Base-by-base conservation (phyloP, 495 filamentous ascomycete genomes). In the Venustampulla echinocandica region DNA sequence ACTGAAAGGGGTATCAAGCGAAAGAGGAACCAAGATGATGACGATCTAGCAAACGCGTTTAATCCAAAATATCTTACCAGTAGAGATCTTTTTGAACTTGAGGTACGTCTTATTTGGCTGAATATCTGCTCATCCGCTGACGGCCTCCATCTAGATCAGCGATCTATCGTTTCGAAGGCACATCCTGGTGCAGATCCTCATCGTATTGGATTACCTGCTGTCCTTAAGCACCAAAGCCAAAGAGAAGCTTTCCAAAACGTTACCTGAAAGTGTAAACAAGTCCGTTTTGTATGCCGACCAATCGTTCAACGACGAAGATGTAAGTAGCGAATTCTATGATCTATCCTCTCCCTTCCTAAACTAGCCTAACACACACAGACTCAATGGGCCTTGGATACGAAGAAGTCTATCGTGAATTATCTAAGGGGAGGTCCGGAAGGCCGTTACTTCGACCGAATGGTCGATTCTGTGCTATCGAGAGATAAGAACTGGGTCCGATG, bases 401-500 rank as follows among this genome's bases (percentile, higher is more conserved):
- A 84, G 53, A 72, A 72, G 27, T 64, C 68, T 2, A 93, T 99
- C 46, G 79, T 80, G 41, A 74, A 71, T 17, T 94, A 95, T 60
- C 74, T 99, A 22, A 81, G 81, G 50, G 71, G 85, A 56, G 83
- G 81, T 10, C 61, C 65, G n/a, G 81, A 87, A 46, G 93, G 93
- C 11, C 84, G 82, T 45, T 92, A 93, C 63, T 99, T 96, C 64
- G 86, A 85, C 61, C 85, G 92, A 21, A 89, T 95, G 77, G 86
- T 99, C 27, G 90, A 96, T 57, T 95, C 89, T 3, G 88, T 97
- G 14, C 73, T 99, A 17, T 85, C 87, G 4, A 75, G 92, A 47
- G 92, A 99, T 64, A 95, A 95, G 64, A 94, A 95, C 55, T 99
- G 92, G 92, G 88, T 90, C 33, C 83, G 85, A 38, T 99, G 92